Evolutionary conservation across 441 rosid species (phyloP), one percentile per base, ranked within the genome.

Genomic region (Adansonia gregorii): DNA sequence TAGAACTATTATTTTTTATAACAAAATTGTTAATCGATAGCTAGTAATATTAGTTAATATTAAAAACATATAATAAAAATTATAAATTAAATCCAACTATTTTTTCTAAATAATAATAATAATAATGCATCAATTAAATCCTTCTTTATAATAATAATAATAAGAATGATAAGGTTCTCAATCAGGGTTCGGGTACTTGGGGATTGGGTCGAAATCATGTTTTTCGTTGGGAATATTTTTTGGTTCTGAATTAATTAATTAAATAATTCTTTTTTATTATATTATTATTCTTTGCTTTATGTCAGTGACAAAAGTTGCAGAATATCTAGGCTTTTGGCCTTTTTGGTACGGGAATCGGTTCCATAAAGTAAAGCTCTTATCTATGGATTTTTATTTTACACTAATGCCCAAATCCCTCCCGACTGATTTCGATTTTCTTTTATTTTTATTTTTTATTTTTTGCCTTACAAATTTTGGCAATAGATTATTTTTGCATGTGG

Each of bases 191-290:
- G 70, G 70, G 35, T 31, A 41, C 2, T 49, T 66, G 41, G 27
- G 75, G 64, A 72, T 71, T 71, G 61, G 63, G 48, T 20, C 8
- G 41, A 68, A 68, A 68, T 68, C 73, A 31, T 31, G 22, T 46
- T 49, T 19, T 46, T 48, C 15, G 17, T 14, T 6, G 43, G 54
- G 58, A 20, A 48, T 48, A n/a, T 31, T 67, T 11, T 14, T 43
- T 17, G 31, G 49, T 41, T 66, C 11, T 12, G 43, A 60, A 35
- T 31, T 7, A 61, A 35, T 31, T 6, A 0, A 5, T 3, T 31
- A 31, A 31, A 1, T 31, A 31, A 31, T 0, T 31, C 35, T 31
- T 31, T 31, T 31, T 0, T 31, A 31, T 31, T 31, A 31, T 31
- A 31, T 31, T 31, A 31, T 39, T 39, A 1, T 27, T 6, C 12